Conservation (phyloP, 179 eudicot genomes). For the Corrigiola litoralis region DNA sequence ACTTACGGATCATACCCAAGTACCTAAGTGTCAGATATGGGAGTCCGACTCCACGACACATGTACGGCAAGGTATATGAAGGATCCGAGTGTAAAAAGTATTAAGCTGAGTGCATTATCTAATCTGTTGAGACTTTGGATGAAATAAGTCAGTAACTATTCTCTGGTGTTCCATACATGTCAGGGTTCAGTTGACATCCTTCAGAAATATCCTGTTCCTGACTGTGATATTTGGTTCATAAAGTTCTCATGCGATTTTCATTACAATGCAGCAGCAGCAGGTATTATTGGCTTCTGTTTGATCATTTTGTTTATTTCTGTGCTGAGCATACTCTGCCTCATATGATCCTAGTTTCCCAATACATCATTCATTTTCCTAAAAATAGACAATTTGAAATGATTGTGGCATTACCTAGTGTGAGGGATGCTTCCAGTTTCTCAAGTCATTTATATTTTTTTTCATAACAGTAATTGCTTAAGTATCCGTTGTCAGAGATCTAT, state of each 20-base stretch:
- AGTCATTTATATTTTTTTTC: background rate
- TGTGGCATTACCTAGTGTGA: background rate
- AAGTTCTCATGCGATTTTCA: conserved; percentile 93
- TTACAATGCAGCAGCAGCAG: conserved; percentile 80
- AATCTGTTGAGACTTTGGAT: background rate
- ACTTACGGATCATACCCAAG: too few species aligned
- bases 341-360: too few species aligned
- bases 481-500: background rate
- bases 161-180: conserved; percentile 1
- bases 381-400: background rate
- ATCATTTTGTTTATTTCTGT: background rate
- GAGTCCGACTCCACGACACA: too few species aligned
- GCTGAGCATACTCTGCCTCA: too few species aligned
- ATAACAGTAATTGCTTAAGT: background rate
- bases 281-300: conserved; percentile 25
- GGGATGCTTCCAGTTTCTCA: background rate
- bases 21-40: too few species aligned
- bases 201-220: conserved; percentile 92
- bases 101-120: background rate
- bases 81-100: too few species aligned
- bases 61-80: too few species aligned
- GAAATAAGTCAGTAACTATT: background rate
- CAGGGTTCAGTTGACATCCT: conserved; percentile 94
- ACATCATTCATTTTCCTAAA: too few species aligned
- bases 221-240: conserved; percentile 98